Evolutionary conservation across 495 filamentous ascomycete genomes (phyloP).

Genomic region (Lichenothelia convexa): DNA sequence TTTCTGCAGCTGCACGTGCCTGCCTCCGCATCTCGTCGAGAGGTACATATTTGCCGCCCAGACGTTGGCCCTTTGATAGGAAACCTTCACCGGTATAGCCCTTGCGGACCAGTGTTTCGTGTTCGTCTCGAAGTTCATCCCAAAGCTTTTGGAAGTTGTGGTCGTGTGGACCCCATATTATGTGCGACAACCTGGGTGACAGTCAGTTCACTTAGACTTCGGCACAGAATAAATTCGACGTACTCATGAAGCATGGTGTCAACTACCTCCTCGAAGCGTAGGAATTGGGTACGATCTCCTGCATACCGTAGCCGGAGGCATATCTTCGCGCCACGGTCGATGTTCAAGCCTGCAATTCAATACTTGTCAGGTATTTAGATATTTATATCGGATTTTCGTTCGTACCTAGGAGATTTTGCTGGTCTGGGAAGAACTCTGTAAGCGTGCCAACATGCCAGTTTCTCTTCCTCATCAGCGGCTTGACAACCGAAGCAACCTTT

Average conservation of each 20-base stretch:
- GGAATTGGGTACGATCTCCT: slow-evolving; percentile 55
- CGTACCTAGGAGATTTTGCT: slow-evolving; percentile 55
- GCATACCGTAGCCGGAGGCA: slow-evolving; percentile 69
- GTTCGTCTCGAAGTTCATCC: slow-evolving; percentile 75
- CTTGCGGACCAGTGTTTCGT: slow-evolving; percentile 51
- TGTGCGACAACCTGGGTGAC: slow-evolving; percentile 51
- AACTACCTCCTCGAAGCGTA: slow-evolving; percentile 58
- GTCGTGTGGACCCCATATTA: slow-evolving; percentile 66
- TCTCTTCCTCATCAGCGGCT: slow-evolving; percentile 83
- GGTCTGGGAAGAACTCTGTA: slow-evolving; percentile 65
- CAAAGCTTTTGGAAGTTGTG: slow-evolving; percentile 66
- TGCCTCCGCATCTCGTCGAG: slow-evolving; percentile 57
- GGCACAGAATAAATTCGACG: slow-evolving; percentile 7
- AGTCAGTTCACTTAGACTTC: not conserved
- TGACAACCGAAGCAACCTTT: slow-evolving; percentile 71
- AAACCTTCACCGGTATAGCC: slow-evolving; percentile 91
- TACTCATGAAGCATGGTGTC: slow-evolving; percentile 93
- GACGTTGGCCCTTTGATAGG: slow-evolving; percentile 49
- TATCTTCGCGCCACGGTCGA: slow-evolving; percentile 58
- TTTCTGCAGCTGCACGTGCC: slow-evolving; percentile 61
- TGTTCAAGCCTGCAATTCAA: slow-evolving; percentile 48
- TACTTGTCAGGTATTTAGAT: no score
- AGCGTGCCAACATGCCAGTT: slow-evolving; percentile 66
- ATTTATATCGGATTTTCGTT: no score
- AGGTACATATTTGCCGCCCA: slow-evolving; percentile 52